These are phyloP conservation scores for Encephalitozoon romaleae DNA, from an alignment of 371 early-diverging fungal genomes.

Conservation along the genomic window DNA sequence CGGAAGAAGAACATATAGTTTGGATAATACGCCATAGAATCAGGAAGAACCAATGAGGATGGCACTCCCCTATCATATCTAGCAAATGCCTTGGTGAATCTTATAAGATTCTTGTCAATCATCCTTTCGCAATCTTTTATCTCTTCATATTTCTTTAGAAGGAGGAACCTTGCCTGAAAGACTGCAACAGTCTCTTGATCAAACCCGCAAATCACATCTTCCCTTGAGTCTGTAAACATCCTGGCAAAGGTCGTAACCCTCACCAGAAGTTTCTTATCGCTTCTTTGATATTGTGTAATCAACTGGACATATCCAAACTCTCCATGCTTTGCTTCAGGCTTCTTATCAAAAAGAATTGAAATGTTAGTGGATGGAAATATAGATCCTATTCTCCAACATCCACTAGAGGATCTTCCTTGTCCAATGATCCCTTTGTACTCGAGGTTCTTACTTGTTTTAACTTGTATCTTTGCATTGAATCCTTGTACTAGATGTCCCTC, in stretches of 20 bases:
- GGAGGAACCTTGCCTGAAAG: constrained; percentile 90
- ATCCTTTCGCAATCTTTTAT: constrained; percentile 91
- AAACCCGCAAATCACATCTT: constrained; percentile 77
- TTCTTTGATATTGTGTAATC: constrained; percentile 54
- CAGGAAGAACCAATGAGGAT: constrained; percentile 74
- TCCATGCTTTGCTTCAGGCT: constrained; percentile 16
- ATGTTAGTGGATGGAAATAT: constrained; percentile 45
- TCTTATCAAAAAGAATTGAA: constrained; percentile 48
- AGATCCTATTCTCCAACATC: constrained; percentile 50
- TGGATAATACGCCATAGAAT: constrained; percentile 90
- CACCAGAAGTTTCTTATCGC: constrained; percentile 39
- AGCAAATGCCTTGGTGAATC: constrained; percentile 87
- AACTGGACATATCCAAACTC: constrained; percentile 58
- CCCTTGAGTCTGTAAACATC: constrained; percentile 66
- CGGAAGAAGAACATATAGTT: constrained; percentile 99
- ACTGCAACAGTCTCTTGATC: constrained; percentile 98
- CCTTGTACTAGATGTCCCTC: constrained; percentile 79
- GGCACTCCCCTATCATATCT: constrained; percentile 89
- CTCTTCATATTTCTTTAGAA: constrained; percentile 90
- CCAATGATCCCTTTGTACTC: constrained; percentile 52
- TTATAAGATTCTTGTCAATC: constrained; percentile 94
- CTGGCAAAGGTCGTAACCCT: constrained; percentile 57
- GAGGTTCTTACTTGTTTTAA: constrained; percentile 61
- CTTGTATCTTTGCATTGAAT: constrained; percentile 92
- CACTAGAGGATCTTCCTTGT: constrained; percentile 34